Base-by-base conservation (phyloP, 441 rosid genomes). In the Erodium texanum region DNA sequence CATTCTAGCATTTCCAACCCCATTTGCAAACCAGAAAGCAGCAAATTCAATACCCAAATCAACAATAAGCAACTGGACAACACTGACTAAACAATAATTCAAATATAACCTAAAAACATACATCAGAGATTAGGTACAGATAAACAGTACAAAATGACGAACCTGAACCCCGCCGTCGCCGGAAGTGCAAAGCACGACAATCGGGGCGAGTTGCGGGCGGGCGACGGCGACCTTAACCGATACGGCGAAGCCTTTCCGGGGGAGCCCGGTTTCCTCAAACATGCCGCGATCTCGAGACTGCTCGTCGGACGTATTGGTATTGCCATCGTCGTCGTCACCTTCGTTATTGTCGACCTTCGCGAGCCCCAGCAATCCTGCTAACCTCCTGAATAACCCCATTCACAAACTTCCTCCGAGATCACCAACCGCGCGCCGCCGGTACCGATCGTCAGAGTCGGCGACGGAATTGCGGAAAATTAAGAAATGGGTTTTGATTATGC, bases 121-220 rank as follows among this genome's bases (percentile, higher is more conserved):
- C 59, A 5, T 16, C 59, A 52, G 67, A 43, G n/a, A n/a, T 34
- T 34, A 0, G 38, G 38, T 34, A 10, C 34, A 29, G 34, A 29
- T 29, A 29, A 29, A 29, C 29, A 69, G 23, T n/a, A 58, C 22
- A 48, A 66, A 66, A 64, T 14, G 7, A 65, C 16, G 68, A 50
- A 71, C 74, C 74, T 71, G 74, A 12, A 71, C 56, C 20, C 69
- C 74, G 32, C 74, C 74, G 36, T 71, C 74, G 24, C 74, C 74
- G 24, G 74, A 54, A 66, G 58, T 32, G 58, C 74, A 71, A 16
- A 69, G 74, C 29, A 58, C 69, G 27, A 71, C 56, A 43, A 71
- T 48, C 20, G 73, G 73, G 45, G 67, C 73, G 45, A 38, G 43
- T 18, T 19, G 24, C 7, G 74, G 69, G 27, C 65, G 50, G 16